Base-by-base conservation (phyloP, 768 basidiomycete genomes). In the Agaricus subrufescens region DNA sequence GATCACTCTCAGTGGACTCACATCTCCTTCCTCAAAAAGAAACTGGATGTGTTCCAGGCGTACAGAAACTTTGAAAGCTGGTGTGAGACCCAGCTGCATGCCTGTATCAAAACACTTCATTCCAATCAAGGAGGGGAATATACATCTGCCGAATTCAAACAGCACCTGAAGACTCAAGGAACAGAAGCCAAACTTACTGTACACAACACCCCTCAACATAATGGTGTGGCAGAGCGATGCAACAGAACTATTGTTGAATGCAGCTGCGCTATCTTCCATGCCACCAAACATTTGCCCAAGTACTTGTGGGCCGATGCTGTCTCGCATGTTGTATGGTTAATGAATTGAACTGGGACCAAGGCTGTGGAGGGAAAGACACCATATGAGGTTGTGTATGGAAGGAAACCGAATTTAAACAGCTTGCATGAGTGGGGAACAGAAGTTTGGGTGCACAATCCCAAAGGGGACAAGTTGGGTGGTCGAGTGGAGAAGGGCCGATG, bases 81-180 rank as follows among this genome's bases (percentile, higher is more conserved):
- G 64, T 15, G 60, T n/a, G 50, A 69, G 37, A 71, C 58, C 0
- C 73, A 78, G 27, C 50, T 62, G 0, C 59, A 57, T 1, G 34
- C n/a, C 0, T 29, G 38, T 0, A 60, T 75, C 51, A 70, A 73
- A 23, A 15, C 27, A 0, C 50, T 79, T 0, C 68, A 67, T 14
- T 66, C 63, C 0, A 73, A 79, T 61, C 55, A 66, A 2, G 73
- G 78, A 0, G 69, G 73, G 3, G 72, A 79, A 49, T 79, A 73
- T 42, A 38, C 66, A n/a, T 62, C 63, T 10, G 48, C 65, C 0
- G 62, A 65, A 3, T 70, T 80, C 47, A 56, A 54, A 0, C 2
- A 45, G 0, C 58, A 72, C 48, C 62, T 73, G 2, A 61, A 66
- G 1, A 30, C 46, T 0, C 44, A 64, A 4, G 79, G 81, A 0